Base-by-base conservation (phyloP, 1,284 basidiomycete species). In the Leccinum glutinopallens region DNA sequence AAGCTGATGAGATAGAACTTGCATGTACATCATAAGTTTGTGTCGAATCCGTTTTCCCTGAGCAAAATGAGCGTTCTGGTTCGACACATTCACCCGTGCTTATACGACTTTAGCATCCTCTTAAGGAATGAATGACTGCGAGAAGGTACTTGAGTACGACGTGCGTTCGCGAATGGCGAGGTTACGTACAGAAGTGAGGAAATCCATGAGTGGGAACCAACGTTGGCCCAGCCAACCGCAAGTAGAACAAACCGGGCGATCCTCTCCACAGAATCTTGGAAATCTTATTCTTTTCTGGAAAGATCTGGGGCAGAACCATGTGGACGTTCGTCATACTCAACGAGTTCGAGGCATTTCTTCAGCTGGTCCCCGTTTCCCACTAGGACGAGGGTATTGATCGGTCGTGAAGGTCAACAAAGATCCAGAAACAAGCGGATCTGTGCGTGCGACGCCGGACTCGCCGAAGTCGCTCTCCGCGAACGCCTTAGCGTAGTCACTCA, bases 311-410 rank as follows among this genome's bases (percentile, higher is more conserved):
- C 29, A 72, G 6, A 13, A 39, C 4, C 66, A 58, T 73, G 72
- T 1, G 73, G 69, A n/a, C 64, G 65, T n/a, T 65, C 66, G n/a
- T 70, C 57, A 13, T 75, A 74, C 17, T 72, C 72, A 6, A 76
- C 65, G 39, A 73, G 64, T 32, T 73, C 67, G 1, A 76, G 59
- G 0, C 64, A 59, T 22, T 32, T 65, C 25, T 53, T 25, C 37
- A 72, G 6, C 10, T 17, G 17, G 61, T 76, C 72, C 2, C 33
- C 62, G 5, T 60, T 53, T 8, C 73, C 69, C 4, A 70, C 59
- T 12, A 73, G n/a, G 46, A 74, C 60, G 22, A 75, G 46, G 13
- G 67, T 75, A 65, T 51, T 67, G 5, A 54, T 63, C 46, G 2
- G 19, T 12, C 4, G 57, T 33, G 33, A 76, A 73, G 7, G 69